A percentile compares a stretch with the other conserved stretches of the same genome.
These are phyloP conservation scores for Trichosanthes truncata DNA, from an alignment of 306 rosid species.

Conservation along the genomic window DNA sequence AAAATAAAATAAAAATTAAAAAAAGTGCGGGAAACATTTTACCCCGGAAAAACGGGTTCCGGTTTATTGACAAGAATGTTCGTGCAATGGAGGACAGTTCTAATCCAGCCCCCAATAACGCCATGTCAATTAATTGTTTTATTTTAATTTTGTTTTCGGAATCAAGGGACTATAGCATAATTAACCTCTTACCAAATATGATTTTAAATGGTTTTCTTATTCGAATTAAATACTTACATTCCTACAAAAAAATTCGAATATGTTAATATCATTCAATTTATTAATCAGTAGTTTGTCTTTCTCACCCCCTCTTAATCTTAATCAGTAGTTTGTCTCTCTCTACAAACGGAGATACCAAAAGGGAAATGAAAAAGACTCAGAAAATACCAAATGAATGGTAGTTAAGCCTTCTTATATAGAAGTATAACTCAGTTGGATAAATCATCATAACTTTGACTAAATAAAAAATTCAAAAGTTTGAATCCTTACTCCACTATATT, in stretches of 20 bases:
- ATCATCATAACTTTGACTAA: no score
- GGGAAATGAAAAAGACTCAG: neutral
- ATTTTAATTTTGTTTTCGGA: neutral
- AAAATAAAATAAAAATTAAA: neutral
- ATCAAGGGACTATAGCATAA: neutral
- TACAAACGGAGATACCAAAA: neutral
- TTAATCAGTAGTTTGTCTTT: neutral
- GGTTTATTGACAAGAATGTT: constrained; percentile 13
- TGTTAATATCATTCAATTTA: neutral
- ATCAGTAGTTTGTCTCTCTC: neutral
- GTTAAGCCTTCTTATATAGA: no score
- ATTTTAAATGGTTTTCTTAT: neutral
- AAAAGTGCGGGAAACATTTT: constrained; percentile 11
- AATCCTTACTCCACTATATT: no score
- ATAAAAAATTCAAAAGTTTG: no score
- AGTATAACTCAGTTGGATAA: no score
- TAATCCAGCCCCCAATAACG: neutral
- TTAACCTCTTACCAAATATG: constrained; percentile 1
- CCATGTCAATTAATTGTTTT: neutral
- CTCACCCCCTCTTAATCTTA: neutral
- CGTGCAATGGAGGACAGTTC: constrained; percentile 2
- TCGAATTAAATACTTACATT: neutral
- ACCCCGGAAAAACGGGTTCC: constrained; percentile 7
- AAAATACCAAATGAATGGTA: neutral
- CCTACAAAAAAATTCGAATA: neutral